Evolutionary conservation across 192 early-diverging fungal species (phyloP).

Genomic region (Linnemannia schmuckeri): DNA sequence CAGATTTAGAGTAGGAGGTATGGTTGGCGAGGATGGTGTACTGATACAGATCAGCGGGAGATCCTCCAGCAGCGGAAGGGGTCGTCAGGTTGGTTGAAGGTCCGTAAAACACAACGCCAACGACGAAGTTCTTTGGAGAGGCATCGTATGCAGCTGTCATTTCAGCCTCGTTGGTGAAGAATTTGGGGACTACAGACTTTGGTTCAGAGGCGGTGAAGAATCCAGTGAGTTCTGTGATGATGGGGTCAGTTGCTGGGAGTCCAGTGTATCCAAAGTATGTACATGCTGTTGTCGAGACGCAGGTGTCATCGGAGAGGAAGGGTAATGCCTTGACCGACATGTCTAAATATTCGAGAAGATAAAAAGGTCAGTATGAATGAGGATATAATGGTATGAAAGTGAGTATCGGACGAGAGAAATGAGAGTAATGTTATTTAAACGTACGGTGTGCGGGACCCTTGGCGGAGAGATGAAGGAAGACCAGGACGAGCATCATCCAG

Average conservation of each 20-base stretch:
- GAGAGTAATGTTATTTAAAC: background rate
- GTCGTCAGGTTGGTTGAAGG: slow-evolving; percentile 36
- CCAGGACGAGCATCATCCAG: slow-evolving; percentile 56
- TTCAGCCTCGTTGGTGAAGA: slow-evolving; percentile 36
- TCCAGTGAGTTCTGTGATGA: slow-evolving; percentile 41
- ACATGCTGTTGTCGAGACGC: slow-evolving; percentile 46
- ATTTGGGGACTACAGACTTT: slow-evolving; percentile 33
- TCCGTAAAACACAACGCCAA: slow-evolving; percentile 46
- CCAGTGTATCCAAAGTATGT: slow-evolving; percentile 58
- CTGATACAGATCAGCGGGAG: slow-evolving; percentile 8
- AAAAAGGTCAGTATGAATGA: background rate
- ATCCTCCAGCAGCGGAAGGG: background rate
- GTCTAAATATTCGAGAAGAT: slow-evolving; percentile 13
- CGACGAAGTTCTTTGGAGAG: slow-evolving; percentile 55
- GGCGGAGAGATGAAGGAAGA: slow-evolving; percentile 54
- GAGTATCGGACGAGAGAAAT: background rate
- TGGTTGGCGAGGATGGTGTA: slow-evolving; percentile 58
- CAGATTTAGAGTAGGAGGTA: slow-evolving; percentile 21
- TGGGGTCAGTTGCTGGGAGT: slow-evolving; percentile 40
- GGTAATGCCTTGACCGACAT: slow-evolving; percentile 43
- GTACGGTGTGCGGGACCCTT: slow-evolving; percentile 32
- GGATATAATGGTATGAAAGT: background rate
- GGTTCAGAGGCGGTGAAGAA: slow-evolving; percentile 57
- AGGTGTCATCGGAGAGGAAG: slow-evolving; percentile 44
- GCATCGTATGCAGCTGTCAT: slow-evolving; percentile 45